Base-by-base conservation (phyloP, 148 eudicot genomes). In the Simmondsia chinensis region DNA sequence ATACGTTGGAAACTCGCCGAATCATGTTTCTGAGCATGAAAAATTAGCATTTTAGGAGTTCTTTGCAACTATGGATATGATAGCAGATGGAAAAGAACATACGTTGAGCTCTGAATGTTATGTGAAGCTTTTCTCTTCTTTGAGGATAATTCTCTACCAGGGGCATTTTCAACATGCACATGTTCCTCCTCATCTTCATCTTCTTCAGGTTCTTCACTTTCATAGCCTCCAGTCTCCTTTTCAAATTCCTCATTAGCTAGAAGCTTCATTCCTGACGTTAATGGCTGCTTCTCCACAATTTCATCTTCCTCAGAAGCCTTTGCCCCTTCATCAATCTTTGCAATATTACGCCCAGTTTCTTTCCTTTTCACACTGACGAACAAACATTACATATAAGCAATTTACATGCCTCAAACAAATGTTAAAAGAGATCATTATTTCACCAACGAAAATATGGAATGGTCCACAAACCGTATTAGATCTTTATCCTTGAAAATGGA, bases 401-500 rank as follows among this genome's bases (percentile, higher is more conserved):
- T 29, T 5, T 20, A 10, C 16, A 37, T 25, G 36, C 17, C 27
- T 12, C 29, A 6, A 29, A 16, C 10, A 19, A 23, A 39, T 5
- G 18, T 4, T 11, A 29, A 38, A 33, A 46, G 4, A 29, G 28
- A 24, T 29, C 10, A 3, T 6, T 5, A 47, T 18, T 20, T 32
- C 14, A 6, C 32, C 28, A 32, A 18, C 33, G 9, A 35, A 48
- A 53, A 48, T 18, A 56, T 35, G 16, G 46, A n/a, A 10, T 41
- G 33, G 23, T 21, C 33, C 34, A 63, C 77, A 23, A 16, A 86
- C 99, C 86, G 39, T 64, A 91, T 71, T 20, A 74, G 54, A 66
- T 91, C 99, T 36, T 75, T 73, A 49, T 86, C 95, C 61, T 77
- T 79, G 52, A 91, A 62, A 48, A 91, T 70, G 45, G 50, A 9